A percentile compares a stretch with the other conserved stretches of the same genome.
phyloP scores from a whole-genome alignment of 2,329 filamentous ascomycete genomes.

The Ophiostoma fasciatum region DNA sequence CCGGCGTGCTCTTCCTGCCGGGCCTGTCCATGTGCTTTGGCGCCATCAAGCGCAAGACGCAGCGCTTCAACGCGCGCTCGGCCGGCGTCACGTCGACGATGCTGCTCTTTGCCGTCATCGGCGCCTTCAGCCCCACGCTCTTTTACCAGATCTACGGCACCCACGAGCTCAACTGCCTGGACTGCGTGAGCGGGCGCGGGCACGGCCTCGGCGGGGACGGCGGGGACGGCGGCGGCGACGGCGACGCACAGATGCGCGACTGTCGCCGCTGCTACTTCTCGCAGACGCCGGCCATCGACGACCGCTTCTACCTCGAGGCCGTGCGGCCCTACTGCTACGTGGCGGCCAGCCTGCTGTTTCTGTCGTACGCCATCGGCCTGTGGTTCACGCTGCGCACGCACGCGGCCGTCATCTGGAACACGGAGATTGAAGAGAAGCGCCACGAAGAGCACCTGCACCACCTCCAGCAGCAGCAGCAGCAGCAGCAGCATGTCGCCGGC shows the following conservation, averaged over 20 bases:
- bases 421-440: slow-evolving; percentile 64
- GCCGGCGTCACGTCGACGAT: slow-evolving; percentile 96
- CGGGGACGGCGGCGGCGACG: slow-evolving; percentile 20
- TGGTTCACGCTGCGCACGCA: slow-evolving; percentile 94
- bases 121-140: slow-evolving; percentile 84
- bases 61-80: slow-evolving; percentile 92
- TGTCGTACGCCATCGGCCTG: slow-evolving; percentile 85
- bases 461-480: background rate
- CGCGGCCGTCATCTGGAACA: slow-evolving; percentile 93
- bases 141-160: slow-evolving; percentile 99
- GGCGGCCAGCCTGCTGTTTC: slow-evolving; percentile 69
- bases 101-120: slow-evolving; percentile 90
- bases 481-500: background rate
- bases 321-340: slow-evolving; percentile 91
- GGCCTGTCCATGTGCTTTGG: slow-evolving; percentile 98
- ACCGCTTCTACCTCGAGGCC: slow-evolving; percentile 79
- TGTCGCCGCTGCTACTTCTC: slow-evolving; percentile 92
- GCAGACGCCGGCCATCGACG: slow-evolving; percentile 67
- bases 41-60: slow-evolving; percentile 92
- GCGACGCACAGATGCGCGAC: too few relatives aligned
- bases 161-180: slow-evolving; percentile 80
- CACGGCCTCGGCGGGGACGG: slow-evolving; percentile 32
- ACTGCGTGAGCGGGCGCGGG: slow-evolving; percentile 35
- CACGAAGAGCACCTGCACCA: slow-evolving; percentile 30
- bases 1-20: slow-evolving; percentile 85